These are phyloP conservation scores for Phytophthora multivora DNA, from an alignment of 352 stramenopile genomes.

Conservation along the genomic window DNA sequence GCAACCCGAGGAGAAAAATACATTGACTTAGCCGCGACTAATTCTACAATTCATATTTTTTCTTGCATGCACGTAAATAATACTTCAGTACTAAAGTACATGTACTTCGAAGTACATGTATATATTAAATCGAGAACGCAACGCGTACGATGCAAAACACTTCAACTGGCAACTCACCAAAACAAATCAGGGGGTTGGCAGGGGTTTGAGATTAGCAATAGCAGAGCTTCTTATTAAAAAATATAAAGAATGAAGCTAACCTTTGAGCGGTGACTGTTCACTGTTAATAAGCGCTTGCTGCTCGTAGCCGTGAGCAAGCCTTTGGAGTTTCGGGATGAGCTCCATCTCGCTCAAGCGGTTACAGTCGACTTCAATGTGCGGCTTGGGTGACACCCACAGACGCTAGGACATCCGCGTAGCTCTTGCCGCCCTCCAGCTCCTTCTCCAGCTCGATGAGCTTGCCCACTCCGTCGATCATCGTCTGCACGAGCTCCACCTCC, in stretches of 20 bases:
- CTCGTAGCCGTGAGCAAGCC: conserved; percentile 8
- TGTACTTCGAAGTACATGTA: no score
- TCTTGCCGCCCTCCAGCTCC: conserved; percentile 73
- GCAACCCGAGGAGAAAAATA: no score
- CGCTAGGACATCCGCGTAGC: conserved; percentile 63
- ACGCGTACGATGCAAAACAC: no score
- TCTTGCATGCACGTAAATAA: no score
- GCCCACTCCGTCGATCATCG: conserved; percentile 94
- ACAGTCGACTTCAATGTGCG: conserved; percentile 34
- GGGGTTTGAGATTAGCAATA: no score
- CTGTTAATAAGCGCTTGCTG: conserved; percentile 12
- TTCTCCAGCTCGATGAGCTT: conserved; percentile 94
- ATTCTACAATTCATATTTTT: no score
- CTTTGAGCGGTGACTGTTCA: conserved; percentile 7
- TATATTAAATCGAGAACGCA: no score
- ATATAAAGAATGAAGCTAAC: conserved; percentile 26
- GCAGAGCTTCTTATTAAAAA: conserved; percentile 6
- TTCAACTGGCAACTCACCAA: no score
- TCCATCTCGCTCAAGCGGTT: conserved; percentile 10
- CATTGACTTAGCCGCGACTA: no score
- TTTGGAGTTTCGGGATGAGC: conserved; percentile 13
- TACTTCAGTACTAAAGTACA: no score
- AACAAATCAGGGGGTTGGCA: no score
- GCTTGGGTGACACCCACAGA: conserved; percentile 52
- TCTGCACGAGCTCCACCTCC: conserved; percentile 95